Base-by-base conservation (phyloP, 1,139 yeast species). In the Hansenula lynferdii region DNA sequence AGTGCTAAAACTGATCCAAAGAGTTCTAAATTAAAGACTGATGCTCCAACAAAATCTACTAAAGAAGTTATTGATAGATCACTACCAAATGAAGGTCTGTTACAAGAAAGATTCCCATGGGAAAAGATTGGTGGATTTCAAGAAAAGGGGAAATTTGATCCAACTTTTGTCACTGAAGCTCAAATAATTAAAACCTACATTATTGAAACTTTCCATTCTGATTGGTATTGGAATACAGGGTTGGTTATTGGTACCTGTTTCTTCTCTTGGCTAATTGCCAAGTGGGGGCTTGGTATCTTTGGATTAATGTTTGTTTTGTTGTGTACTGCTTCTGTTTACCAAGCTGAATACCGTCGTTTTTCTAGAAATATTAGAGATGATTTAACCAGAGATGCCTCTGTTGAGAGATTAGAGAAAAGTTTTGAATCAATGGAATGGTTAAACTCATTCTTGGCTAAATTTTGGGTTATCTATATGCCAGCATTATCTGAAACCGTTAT, bases 401-500 rank as follows among this genome's bases (percentile, higher is more conserved):
- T 68, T 32, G 84, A 81, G 54, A 66, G 78, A 33, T 64, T 85
- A 47, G 85, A 78, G 42, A 70, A 72, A 37, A 75, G 72, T 50
- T 60, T 72, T 43, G 95, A 85, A 62, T 78, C 87, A 9, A 82
- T 84, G 77, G 78, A 79, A 47, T 85, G 95, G 95, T 61, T 84
- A 53, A 85, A 85, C 54, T 75, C 80, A 19, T 83, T 85, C 52
- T 61, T 84, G 58, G 80, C 80, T 36, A 85, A 84, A 58, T 83
- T 85, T 54, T 85, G 95, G 95, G 85, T 82, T 41, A 82, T 84
- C 47, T 84, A 84, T 52, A 84, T 85, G 95, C 92, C 92, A 30
- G 86, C 85, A 1, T 66, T 85, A 40, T 80, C 87, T n/a, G 85
- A 82, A 51, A 79, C 77, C 58, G 92, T 84, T 22, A 71, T 77